Base-by-base conservation (phyloP, 2,329 filamentous ascomycete genomes). In the Ascochyta fabae region DNA sequence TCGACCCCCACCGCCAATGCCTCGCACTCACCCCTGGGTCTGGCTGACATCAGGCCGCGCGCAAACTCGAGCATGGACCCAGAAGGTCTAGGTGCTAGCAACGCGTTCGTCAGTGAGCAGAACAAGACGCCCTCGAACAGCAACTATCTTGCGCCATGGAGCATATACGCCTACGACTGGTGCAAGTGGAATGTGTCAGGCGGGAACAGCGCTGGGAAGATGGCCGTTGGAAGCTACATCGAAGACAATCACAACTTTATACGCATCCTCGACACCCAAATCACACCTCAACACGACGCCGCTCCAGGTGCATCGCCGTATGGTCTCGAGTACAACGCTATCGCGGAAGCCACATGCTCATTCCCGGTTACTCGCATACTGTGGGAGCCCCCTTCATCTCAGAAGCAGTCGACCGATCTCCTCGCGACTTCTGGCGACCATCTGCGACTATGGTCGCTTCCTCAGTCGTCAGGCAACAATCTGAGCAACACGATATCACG, bases 221-320 rank as follows among this genome's bases (percentile, higher is more conserved):
- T 99, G 66, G 95, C 95, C 12, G 84, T 99, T 35, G 95, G 94
- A 56, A 99, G 95, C 79, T 98, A 98, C 74, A 80, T 98, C 47
- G 95, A 99, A 78, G 95, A 99, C 77, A 94, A 93, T 6, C 95
- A 99, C 79, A 99, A 99, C 75, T 99, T 96, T 81, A 98, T 98
- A 62, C 95, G 98, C 90, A 97, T 99, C 61, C 84, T 98, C 59
- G 93, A 97, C 76, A 92, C 91, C 39, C 89, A 96, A 62, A 84
- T 94, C 65, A 80, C 84, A 6, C 88, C 86, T 16, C 88, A 93
- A 55, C 79, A 83, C 35, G 84, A 87, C 58, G 89, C 89, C 57
- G 81, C 83, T 1, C 88, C 90, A 13, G 90, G 89, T 47, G 83
- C 84, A 6, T 84, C 89, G 38, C 88, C 90, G 64, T 89, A 89